These are phyloP conservation scores for Cercospora zeina DNA, from an alignment of 2,329 filamentous ascomycete species.

Conservation along the genomic window DNA sequence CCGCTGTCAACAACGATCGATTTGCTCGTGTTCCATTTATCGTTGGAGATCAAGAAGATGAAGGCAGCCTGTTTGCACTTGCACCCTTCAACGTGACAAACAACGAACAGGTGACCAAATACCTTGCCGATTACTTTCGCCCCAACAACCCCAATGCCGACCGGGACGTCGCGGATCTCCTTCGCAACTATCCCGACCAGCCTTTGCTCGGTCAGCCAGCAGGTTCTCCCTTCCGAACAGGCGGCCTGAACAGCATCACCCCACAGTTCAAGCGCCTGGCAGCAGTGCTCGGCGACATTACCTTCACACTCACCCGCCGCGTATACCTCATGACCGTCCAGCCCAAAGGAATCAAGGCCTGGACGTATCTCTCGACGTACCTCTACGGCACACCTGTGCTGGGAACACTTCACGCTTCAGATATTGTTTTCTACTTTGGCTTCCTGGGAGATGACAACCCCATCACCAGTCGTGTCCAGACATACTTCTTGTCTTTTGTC, in stretches of 20 bases:
- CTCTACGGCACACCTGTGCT: conserved; percentile 69
- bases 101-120: conserved; percentile 59
- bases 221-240: conserved; percentile 72
- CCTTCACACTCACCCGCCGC: conserved; percentile 71
- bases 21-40: conserved; percentile 53
- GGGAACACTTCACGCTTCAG: conserved; percentile 71
- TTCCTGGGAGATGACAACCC: conserved; percentile 14
- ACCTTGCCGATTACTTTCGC: conserved; percentile 58
- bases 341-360: conserved; percentile 60
- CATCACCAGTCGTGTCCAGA: conserved; percentile 53
- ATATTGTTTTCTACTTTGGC: conserved; percentile 36
- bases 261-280: conserved; percentile 76
- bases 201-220: conserved; percentile 47
- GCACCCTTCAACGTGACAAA: conserved; percentile 69
- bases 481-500: conserved; percentile 73
- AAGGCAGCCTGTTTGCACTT: conserved; percentile 56
- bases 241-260: conserved; percentile 68
- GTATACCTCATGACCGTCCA: conserved; percentile 57
- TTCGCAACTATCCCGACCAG: conserved; percentile 62
- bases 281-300: conserved; percentile 70
- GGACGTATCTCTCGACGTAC: conserved; percentile 76
- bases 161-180: conserved; percentile 53
- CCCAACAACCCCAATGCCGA: conserved; percentile 49
- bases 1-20: conserved; percentile 49
- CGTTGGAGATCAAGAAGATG: conserved; percentile 75